Percentiles rank a stretch among this genome's conserved stretches.
These are phyloP conservation scores for Leccinum barrowsii DNA, from an alignment of 768 basidiomycete species.

Conservation along the genomic window DNA sequence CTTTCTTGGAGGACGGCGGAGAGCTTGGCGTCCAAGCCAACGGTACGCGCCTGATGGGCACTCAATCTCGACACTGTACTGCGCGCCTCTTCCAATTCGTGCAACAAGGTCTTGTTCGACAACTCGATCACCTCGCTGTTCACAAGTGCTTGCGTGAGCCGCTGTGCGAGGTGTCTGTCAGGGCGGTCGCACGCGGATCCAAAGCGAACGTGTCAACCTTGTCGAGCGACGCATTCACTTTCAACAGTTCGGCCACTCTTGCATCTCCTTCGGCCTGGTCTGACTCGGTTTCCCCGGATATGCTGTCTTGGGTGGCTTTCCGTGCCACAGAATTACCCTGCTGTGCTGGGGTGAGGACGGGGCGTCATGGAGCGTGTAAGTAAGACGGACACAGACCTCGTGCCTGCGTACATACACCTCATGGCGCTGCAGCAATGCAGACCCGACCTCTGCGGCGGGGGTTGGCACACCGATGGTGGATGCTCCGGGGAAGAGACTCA, in stretches of 20 bases:
- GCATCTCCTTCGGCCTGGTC: constrained; percentile 28
- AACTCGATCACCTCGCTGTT: constrained; percentile 81
- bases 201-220: constrained; percentile 23
- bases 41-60: constrained; percentile 63
- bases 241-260: constrained; percentile 36
- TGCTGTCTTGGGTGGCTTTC: constrained; percentile 12
- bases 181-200: not conserved
- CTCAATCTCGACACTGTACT: constrained; percentile 63
- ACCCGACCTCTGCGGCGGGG: constrained; percentile 69
- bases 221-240: constrained; percentile 61
- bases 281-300: constrained; percentile 5
- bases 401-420: constrained; percentile 79
- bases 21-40: constrained; percentile 68
- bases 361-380: constrained; percentile 6
- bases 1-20: constrained; percentile 65
- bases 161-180: constrained; percentile 38
- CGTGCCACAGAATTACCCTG: constrained; percentile 11
- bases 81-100: constrained; percentile 74
- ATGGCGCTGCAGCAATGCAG: constrained; percentile 81
- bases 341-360: constrained; percentile 18
- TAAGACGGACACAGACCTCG: constrained; percentile 46
- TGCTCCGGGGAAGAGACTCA: constrained; percentile 37
- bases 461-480: constrained; percentile 3
- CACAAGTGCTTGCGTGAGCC: constrained; percentile 72
- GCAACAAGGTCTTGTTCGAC: constrained; percentile 68